Evolutionary conservation across 352 stramenopile species (phyloP), one percentile per base, ranked within the genome.

Genomic region (Pythium scleroteichum): DNA sequence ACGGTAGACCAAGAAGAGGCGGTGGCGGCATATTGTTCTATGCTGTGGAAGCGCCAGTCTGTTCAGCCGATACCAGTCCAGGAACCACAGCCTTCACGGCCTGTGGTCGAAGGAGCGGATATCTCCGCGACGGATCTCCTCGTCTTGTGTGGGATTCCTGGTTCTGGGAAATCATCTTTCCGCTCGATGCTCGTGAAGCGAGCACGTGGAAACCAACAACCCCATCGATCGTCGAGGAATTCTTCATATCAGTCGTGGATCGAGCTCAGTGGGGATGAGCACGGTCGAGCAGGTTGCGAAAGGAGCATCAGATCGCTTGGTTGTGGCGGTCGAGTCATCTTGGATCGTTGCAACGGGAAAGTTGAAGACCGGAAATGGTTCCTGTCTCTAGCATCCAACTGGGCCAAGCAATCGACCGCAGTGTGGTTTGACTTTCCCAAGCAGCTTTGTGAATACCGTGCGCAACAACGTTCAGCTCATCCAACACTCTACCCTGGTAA

Each of bases 81-180:
- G 1, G 75, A 89, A 29, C 69, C 69, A 19, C 27, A 58, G 23
- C 55, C 58, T 13, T 87, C 77, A 24, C 51, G 48, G 8, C 73
- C 79, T 6, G 55, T 72, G 13, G 53, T 83, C 22, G 48, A 56
- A 23, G 75, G 79, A 2, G 52, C 51, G 3, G 33, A 66, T 10
- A 13, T 86, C 19, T 66, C 64, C 20, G 44, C 48, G 1, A 78
- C 73, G 1, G 79, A 89, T 52, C 44, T 89, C 8, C 69, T 89
- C 12, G 41, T 89, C 16, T 63, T 89, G 8, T 89, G 77, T 49
- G 79, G 79, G 2, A 45, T 87, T 17, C 79, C 79, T 2, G 79
- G 79, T 3, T 79, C 76, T 0, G 79, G 79, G 0, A 89, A 89
- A 49, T 82, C 75, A 35, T 82, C 79, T n/a, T 89, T 89, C 40